Evolutionary conservation across 306 rosid species (phyloP).

Genomic region (Argentina anserina): DNA sequence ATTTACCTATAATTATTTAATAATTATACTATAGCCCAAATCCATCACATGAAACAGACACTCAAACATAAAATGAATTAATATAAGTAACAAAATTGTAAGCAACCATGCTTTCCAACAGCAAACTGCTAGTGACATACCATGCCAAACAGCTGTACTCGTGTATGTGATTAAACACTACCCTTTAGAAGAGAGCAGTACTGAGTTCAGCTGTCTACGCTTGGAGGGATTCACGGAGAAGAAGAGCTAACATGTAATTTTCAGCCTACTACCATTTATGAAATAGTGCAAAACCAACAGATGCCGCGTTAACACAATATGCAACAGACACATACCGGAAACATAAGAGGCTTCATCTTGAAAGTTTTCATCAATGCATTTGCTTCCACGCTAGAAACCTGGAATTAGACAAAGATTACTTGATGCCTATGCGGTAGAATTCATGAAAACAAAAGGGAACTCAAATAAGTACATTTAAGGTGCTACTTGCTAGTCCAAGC

Average conservation of each 20-base stretch:
- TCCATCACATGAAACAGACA: neutral
- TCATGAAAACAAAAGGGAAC: neutral
- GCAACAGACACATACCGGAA: slow-evolving; percentile 62
- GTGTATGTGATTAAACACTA: neutral
- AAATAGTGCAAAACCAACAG: neutral
- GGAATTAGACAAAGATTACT: slow-evolving; percentile 34
- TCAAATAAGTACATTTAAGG: neutral
- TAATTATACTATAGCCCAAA: neutral
- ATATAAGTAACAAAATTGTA: neutral
- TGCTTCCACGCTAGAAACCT: slow-evolving; percentile 92
- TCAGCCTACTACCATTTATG: neutral
- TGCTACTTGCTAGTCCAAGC: slow-evolving; percentile 1
- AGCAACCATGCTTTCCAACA: neutral
- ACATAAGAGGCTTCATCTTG: slow-evolving; percentile 73
- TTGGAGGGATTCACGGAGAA: slow-evolving; percentile 6
- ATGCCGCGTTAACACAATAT: neutral
- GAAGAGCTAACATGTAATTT: neutral
- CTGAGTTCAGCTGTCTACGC: neutral
- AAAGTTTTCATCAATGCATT: slow-evolving; percentile 91
- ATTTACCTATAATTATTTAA: neutral
- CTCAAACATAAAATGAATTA: neutral
- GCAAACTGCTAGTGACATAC: neutral
- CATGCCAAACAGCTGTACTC: neutral
- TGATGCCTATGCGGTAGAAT: slow-evolving; percentile 5
- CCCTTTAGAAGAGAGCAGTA: neutral